These are phyloP conservation scores for Chlamydomonas eustigma DNA, from an alignment of 139 green algal genomes.

Conservation along the genomic window DNA sequence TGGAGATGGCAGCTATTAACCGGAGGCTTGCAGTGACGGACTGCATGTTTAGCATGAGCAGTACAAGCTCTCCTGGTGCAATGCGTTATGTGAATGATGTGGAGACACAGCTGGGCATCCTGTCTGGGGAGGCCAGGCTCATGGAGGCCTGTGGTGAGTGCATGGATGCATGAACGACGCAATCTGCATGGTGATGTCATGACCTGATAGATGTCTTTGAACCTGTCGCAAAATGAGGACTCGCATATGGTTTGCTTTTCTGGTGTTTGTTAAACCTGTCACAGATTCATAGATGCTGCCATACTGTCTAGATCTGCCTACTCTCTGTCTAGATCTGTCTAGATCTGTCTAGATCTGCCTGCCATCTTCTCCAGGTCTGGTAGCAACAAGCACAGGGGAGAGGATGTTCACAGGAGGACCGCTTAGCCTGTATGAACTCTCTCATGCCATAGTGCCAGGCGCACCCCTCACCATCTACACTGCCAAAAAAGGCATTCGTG, in stretches of 20 bases:
- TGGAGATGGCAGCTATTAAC: neutral
- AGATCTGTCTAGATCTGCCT: too few relatives aligned
- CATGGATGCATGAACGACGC: too few relatives aligned
- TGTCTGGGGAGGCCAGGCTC: neutral
- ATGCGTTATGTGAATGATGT: conserved; percentile 9
- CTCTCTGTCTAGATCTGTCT: too few relatives aligned
- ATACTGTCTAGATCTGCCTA: too few relatives aligned
- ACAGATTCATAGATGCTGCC: too few relatives aligned
- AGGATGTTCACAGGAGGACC: conserved; percentile 10
- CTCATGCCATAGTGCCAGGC: conserved; percentile 15
- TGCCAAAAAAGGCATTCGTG: conserved; percentile 19
- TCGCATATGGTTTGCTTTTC: too few relatives aligned
- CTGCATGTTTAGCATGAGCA: conserved; percentile 4
- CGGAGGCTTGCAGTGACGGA: neutral
- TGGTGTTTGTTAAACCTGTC: too few relatives aligned
- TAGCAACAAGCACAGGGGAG: conserved; percentile 19
- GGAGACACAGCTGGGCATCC: neutral
- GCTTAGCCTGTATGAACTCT: conserved; percentile 26
- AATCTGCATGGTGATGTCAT: too few relatives aligned
- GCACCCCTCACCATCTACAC: conserved; percentile 14
- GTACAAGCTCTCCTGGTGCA: neutral
- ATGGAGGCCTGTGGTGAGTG: conserved; percentile 14
- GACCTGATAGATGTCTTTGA: too few relatives aligned
- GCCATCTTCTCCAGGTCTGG: conserved; percentile 20
- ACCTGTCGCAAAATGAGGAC: too few relatives aligned